Base-by-base conservation (phyloP, 2,329 filamentous ascomycete genomes). In the Calycina marina region DNA sequence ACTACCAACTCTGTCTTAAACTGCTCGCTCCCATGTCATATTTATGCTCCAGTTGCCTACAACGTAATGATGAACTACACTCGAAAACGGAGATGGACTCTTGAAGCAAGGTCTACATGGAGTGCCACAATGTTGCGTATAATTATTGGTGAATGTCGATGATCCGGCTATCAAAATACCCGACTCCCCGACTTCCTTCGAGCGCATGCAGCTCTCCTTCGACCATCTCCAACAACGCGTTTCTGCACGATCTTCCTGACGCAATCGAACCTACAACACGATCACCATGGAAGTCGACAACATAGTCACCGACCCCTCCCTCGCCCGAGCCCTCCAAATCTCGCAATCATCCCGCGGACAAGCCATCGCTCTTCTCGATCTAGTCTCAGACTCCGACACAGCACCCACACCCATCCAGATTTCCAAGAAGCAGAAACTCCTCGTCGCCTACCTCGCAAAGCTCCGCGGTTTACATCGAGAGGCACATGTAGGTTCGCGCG, bases 381-480 rank as follows among this genome's bases (percentile, higher is more conserved):
- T 85, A 35, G 62, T 83, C 39, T 64, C 67, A 28, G 61, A 64
- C 27, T 54, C 61, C 20, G 48, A 59, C 14, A 56, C 61, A 5
- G 53, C 60, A 14, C 61, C 68, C 18, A 61, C 63, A 14, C 65
- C 69, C 43, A 57, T 69, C 16, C 68, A 72, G 36, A 63, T 82
- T 17, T 76, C 77, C 5, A 78, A 74, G 50, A 73, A 82, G 50
- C 83, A 92, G 54, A 92, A 90, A 52, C 62, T 74, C 1, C 69
- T 96, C 3, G 72, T 79, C 44, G 77, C 84, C 34, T 77, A 83
- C 46, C 69, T 93, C 6, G 73, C 82, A 1, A 77, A 82, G 43
- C 66, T 93, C 12, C 80, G 88, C 34, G 80, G 80, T 9, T 65
- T 90, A 16, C 88, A 94, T 53, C 76, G 90, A 16, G 69, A 78